Conservation (phyloP, 768 basidiomycete genomes). For the Lactifluus rugatus region DNA sequence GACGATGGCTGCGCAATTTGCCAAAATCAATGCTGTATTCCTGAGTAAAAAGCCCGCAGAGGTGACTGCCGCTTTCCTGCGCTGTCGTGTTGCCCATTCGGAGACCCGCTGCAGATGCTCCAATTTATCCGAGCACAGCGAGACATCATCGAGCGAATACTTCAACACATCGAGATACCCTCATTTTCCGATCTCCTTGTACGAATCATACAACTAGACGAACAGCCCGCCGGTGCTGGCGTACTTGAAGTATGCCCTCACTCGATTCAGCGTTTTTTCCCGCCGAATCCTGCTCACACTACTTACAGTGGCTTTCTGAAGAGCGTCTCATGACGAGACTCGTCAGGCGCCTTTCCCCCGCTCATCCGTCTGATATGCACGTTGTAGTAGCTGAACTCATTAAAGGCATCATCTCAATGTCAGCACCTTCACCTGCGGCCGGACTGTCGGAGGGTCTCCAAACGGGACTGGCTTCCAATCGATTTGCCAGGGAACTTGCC, state of each 20-base stretch:
- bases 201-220: conserved; percentile 83
- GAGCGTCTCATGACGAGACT: conserved; percentile 76
- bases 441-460: conserved; percentile 61
- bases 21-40: conserved; percentile 87
- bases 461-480: conserved; percentile 70
- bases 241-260: conserved; percentile 72
- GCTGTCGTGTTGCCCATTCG: conserved; percentile 25
- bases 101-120: conserved; percentile 61
- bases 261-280: conserved; percentile 25
- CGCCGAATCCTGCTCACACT: conserved; percentile 27
- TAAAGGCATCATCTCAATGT: conserved; percentile 91
- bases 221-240: conserved; percentile 67
- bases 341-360: conserved; percentile 73
- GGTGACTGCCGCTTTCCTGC: conserved; percentile 40
- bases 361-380: conserved; percentile 66
- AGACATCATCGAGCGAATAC: conserved; percentile 66
- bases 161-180: conserved; percentile 80
- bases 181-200: conserved; percentile 88
- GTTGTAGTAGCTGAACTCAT: conserved; percentile 82
- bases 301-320: conserved; percentile 73
- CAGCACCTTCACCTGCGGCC: conserved; percentile 74
- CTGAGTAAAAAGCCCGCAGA: conserved; percentile 82
- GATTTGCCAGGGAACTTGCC: conserved; percentile 83
- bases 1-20: conserved; percentile 85
- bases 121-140: conserved; percentile 82